Conservation (phyloP, 768 basidiomycete species). For the Thelephora ganbajun region DNA sequence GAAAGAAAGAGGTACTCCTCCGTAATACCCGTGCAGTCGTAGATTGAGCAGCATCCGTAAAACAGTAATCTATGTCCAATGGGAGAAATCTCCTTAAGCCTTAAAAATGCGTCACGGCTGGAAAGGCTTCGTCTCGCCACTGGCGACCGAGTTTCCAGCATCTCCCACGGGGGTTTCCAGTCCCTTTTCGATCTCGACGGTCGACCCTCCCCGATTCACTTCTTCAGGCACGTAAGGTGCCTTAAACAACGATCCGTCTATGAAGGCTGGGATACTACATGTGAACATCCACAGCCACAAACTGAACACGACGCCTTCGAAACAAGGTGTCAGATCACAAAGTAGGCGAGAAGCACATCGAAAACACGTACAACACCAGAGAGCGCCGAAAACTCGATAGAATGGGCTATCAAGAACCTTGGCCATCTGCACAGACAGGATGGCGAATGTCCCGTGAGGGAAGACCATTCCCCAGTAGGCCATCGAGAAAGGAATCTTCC, state of each 20-base stretch:
- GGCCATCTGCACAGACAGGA: constrained; percentile 36
- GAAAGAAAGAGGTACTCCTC: too few relatives aligned
- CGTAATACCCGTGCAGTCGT: too few relatives aligned
- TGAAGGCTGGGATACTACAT: constrained; percentile 29
- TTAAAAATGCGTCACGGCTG: too few relatives aligned
- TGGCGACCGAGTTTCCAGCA: too few relatives aligned
- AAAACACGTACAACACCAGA: constrained; percentile 31
- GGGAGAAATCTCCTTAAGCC: too few relatives aligned
- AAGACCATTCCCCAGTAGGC: constrained; percentile 44
- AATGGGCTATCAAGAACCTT: constrained; percentile 32
- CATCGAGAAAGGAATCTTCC: constrained; percentile 29
- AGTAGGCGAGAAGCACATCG: not conserved
- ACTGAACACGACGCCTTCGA: constrained; percentile 24
- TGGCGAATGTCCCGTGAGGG: constrained; percentile 38
- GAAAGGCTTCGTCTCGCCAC: too few relatives aligned
- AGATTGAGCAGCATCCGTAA: too few relatives aligned
- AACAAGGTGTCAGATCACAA: not conserved
- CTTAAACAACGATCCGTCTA: constrained; percentile 32
- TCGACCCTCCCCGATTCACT: not conserved
- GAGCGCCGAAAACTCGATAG: constrained; percentile 38
- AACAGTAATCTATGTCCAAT: too few relatives aligned
- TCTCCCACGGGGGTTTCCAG: too few relatives aligned
- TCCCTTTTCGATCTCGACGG: too few relatives aligned
- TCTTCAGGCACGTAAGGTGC: constrained; percentile 26
- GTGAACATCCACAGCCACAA: constrained; percentile 28